Evolutionary conservation across 2,329 filamentous ascomycete genomes (phyloP).

Genomic region (Aspergillus texensis): DNA sequence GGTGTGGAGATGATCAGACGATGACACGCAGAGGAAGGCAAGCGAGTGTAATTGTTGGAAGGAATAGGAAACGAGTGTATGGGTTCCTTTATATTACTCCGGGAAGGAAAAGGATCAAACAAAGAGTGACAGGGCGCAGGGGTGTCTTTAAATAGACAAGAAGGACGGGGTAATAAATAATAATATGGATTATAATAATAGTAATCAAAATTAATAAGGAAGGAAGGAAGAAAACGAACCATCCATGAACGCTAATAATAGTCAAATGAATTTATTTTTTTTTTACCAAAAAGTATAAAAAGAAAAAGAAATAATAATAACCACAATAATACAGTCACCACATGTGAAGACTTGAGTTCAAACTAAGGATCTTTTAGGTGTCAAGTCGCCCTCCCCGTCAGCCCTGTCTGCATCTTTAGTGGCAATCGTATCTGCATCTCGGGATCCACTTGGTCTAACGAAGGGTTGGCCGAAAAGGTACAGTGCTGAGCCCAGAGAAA

Average conservation of each 20-base stretch:
- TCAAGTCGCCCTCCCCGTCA: conserved; percentile 3
- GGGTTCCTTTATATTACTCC: conserved; percentile 20
- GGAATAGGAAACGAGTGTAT: conserved; percentile 13
- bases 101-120: conserved; percentile 11
- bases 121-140: conserved; percentile 20
- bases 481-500: neutral
- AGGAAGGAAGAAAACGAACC: neutral
- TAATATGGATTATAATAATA: conserved; percentile 4
- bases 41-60: conserved; percentile 12
- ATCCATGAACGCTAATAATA: neutral
- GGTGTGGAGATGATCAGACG: neutral
- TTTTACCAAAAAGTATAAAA: neutral
- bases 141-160: conserved; percentile 22
- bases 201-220: neutral
- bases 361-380: neutral
- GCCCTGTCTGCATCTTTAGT: conserved; percentile 8
- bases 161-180: conserved; percentile 13
- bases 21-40: neutral
- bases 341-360: conserved; percentile 1
- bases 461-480: neutral
- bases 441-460: conserved; percentile 3
- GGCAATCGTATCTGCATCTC: conserved; percentile 9
- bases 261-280: neutral
- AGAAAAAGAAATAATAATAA: neutral
- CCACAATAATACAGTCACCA: neutral